These are phyloP conservation scores for Athelia sp. DNA, from an alignment of 1,284 basidiomycete genomes.

Conservation along the genomic window DNA sequence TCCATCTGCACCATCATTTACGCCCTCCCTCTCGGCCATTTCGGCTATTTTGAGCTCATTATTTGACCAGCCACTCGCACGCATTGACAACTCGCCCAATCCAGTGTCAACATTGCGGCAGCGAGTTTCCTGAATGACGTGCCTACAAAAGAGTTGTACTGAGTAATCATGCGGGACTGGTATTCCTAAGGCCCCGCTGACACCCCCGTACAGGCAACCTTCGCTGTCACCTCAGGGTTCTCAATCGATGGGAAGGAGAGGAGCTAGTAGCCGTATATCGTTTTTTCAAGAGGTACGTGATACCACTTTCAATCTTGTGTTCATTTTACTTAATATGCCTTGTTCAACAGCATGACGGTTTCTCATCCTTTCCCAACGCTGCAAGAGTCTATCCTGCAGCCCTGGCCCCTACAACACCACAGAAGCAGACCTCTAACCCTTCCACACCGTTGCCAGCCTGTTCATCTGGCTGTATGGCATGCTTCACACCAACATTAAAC, in stretches of 20 bases:
- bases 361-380: slow-evolving; percentile 84
- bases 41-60: slow-evolving; percentile 32
- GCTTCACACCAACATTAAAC: slow-evolving; percentile 91
- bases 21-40: slow-evolving; percentile 12
- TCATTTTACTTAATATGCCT: slow-evolving; percentile 7
- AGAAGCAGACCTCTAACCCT: slow-evolving; percentile 67
- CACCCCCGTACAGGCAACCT: slow-evolving; percentile 86
- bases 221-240: slow-evolving; percentile 91
- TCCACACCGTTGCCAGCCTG: slow-evolving; percentile 79
- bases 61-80: slow-evolving; percentile 47
- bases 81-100: slow-evolving; percentile 62
- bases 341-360: slow-evolving; percentile 66
- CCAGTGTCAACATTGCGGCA: slow-evolving; percentile 84
- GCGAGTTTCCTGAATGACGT: slow-evolving; percentile 84
- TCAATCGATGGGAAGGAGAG: slow-evolving; percentile 80
- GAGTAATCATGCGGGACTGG: slow-evolving; percentile 88
- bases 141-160: slow-evolving; percentile 91
- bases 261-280: slow-evolving; percentile 90
- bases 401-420: slow-evolving; percentile 72
- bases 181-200: slow-evolving; percentile 85
- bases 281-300: slow-evolving; percentile 84
- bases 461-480: slow-evolving; percentile 93
- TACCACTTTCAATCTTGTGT: slow-evolving; percentile 1
- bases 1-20: slow-evolving; percentile 21
- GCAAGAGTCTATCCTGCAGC: slow-evolving; percentile 79